These are phyloP conservation scores for Crithidia expoeki DNA, from an alignment of 208 protist species.

Conservation along the genomic window DNA sequence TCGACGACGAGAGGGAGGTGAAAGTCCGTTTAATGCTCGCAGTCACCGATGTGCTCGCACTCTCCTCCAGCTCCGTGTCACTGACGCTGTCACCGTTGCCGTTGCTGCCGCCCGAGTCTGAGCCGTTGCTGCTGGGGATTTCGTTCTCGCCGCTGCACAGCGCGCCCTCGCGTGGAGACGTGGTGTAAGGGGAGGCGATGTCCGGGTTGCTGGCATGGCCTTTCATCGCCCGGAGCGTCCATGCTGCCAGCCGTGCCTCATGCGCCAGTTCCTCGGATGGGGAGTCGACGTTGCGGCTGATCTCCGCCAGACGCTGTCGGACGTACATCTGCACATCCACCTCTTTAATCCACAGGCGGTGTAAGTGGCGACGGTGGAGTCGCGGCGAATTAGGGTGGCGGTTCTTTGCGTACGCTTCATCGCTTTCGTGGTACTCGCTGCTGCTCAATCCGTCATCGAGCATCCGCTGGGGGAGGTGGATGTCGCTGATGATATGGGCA, in stretches of 20 bases:
- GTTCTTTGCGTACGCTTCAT: background rate
- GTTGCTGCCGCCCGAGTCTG: background rate
- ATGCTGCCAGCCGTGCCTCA: slow-evolving; percentile 15
- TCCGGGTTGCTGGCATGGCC: background rate
- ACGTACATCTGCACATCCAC: slow-evolving; percentile 20
- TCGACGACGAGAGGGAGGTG: background rate
- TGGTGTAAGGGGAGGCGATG: background rate
- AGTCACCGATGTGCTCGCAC: background rate
- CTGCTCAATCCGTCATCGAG: background rate
- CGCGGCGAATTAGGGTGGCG: too few relatives aligned
- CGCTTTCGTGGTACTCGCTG: background rate
- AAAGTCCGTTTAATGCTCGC: background rate
- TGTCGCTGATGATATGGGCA: slow-evolving; percentile 11
- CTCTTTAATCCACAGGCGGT: slow-evolving; percentile 16
- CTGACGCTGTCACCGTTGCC: background rate
- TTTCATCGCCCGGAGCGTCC: slow-evolving; percentile 26
- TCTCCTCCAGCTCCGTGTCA: background rate
- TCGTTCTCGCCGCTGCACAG: background rate
- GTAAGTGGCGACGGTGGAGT: slow-evolving; percentile 9
- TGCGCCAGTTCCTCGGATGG: background rate
- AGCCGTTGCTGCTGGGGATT: background rate
- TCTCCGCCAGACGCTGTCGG: slow-evolving; percentile 19
- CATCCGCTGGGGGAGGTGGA: slow-evolving; percentile 7
- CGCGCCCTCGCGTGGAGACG: background rate
- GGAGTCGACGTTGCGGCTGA: slow-evolving; percentile 18